Conservation (phyloP, 352 stramenopile genomes). For the Phytophthora fragariaefolia region DNA sequence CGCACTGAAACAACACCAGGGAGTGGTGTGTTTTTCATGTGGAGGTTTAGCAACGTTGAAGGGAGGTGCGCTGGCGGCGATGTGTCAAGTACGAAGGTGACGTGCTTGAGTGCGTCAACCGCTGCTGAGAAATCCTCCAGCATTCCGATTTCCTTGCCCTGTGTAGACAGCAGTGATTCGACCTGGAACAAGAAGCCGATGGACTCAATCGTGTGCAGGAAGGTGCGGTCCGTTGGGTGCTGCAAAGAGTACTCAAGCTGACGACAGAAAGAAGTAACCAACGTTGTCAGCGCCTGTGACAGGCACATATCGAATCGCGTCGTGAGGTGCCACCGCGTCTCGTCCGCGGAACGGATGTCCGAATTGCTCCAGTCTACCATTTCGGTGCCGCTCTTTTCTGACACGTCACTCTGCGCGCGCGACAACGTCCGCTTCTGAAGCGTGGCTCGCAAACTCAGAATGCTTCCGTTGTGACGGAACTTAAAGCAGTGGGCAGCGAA, state of each 20-base stretch:
- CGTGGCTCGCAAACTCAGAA: conserved; percentile 66
- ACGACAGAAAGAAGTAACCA: conserved; percentile 79
- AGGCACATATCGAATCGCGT: conserved; percentile 83
- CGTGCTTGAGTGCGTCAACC: conserved; percentile 75
- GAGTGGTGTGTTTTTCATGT: conserved; percentile 76
- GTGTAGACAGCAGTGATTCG: conserved; percentile 93
- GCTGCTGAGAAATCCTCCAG: conserved; percentile 90
- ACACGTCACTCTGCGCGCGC: conserved; percentile 53
- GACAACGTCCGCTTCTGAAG: conserved; percentile 68
- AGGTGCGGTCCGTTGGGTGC: conserved; percentile 58
- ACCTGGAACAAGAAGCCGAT: conserved; percentile 89
- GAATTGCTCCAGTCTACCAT: conserved; percentile 65
- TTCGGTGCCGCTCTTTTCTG: conserved; percentile 36
- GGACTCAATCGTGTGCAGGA: conserved; percentile 66
- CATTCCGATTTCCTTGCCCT: conserved; percentile 97
- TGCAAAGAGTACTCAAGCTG: conserved; percentile 76
- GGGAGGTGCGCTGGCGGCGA: conserved; percentile 62
- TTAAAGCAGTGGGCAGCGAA: conserved; percentile 87
- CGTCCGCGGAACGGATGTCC: conserved; percentile 54
- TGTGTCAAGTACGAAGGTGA: conserved; percentile 75
- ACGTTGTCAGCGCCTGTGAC: conserved; percentile 75
- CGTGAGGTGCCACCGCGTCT: conserved; percentile 80
- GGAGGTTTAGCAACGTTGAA: conserved; percentile 76
- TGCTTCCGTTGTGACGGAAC: conserved; percentile 78
- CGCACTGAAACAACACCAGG: conserved; percentile 78